phyloP scores from a whole-genome alignment of 768 basidiomycete genomes.

The Coprinellus aureogranulatus region DNA sequence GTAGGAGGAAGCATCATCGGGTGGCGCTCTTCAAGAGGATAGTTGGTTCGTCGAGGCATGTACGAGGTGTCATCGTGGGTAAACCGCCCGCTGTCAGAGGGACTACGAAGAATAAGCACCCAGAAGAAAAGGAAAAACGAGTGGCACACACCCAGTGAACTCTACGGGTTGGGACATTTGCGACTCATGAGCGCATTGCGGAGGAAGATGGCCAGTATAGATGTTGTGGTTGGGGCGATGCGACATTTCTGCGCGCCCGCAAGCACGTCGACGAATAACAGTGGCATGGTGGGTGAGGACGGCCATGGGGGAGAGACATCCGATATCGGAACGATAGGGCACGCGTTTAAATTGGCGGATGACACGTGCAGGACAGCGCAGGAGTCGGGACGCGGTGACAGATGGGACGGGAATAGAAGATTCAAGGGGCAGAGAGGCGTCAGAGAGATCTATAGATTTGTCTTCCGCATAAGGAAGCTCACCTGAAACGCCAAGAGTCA shows the following conservation, averaged over 20 bases:
- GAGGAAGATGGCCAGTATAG: background rate
- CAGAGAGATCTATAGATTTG: constrained; percentile 1
- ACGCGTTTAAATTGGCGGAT: background rate
- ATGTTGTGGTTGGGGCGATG: background rate
- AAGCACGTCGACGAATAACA: background rate
- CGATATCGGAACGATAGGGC: background rate
- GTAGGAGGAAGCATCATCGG: background rate
- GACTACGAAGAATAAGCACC: too few relatives aligned
- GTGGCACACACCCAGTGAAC: background rate
- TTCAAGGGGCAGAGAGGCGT: background rate
- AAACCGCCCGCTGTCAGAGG: background rate
- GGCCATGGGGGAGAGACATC: background rate
- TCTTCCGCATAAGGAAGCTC: background rate
- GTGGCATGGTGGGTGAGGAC: background rate
- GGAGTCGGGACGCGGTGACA: background rate
- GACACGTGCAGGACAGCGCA: constrained; percentile 1
- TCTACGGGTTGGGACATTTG: background rate
- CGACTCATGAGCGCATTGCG: background rate
- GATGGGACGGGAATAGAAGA: background rate
- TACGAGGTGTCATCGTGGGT: background rate
- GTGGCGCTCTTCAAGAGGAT: background rate
- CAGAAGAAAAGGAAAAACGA: too few relatives aligned
- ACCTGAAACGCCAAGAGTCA: background rate
- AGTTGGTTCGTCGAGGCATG: background rate
- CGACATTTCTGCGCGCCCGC: background rate